Base-by-base conservation (phyloP, 1,284 basidiomycete species). In the Malassezia vespertilionis region DNA sequence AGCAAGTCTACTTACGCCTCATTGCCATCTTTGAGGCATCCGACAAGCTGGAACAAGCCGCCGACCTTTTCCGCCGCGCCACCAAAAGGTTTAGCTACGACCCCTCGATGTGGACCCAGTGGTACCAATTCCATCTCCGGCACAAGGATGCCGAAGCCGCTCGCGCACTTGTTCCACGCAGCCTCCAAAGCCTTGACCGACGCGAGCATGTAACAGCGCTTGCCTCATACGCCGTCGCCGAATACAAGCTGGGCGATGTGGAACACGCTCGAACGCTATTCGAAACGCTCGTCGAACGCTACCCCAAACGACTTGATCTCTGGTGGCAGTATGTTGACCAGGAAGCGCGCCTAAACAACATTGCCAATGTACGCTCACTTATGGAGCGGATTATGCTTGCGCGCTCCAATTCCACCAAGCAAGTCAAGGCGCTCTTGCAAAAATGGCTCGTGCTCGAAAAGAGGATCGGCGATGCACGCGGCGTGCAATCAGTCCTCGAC, bases 241-340 rank as follows among this genome's bases (percentile, higher is more conserved):
- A 99, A 72, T 99, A 95, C 74, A 89, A 85, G 71, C 74, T 84
- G 24, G 93, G 90, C 11, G 90, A 96, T 56, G 76, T 86, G 2
- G 93, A 99, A 72, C 80, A 91, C 38, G 93, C 89, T 17, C 83
- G 85, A 66, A 96, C 91, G 0, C 78, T 99, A 44, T 97, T 95
- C 54, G 93, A 97, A 71, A 93, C 91, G 28, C 84, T 99, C 46
- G 77, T 97, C 23, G 87, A 91, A 68, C 85, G 83, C 12, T 86
- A 95, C 73, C 82, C 89, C 2, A 95, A 90, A 71, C 80, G 88
- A 38, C 82, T 89, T 75, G 91, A 97, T 71, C 74, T 96, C 32
- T 97, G 95, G 90, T 85, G 84, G 47, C 77, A 96, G 46, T 99
- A 97, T 72, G 82, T 96, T 68, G 93, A 97, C 69, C 89, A 95